Conservation (phyloP, 108 stramenopile species). For the Epipyxis sp. region DNA sequence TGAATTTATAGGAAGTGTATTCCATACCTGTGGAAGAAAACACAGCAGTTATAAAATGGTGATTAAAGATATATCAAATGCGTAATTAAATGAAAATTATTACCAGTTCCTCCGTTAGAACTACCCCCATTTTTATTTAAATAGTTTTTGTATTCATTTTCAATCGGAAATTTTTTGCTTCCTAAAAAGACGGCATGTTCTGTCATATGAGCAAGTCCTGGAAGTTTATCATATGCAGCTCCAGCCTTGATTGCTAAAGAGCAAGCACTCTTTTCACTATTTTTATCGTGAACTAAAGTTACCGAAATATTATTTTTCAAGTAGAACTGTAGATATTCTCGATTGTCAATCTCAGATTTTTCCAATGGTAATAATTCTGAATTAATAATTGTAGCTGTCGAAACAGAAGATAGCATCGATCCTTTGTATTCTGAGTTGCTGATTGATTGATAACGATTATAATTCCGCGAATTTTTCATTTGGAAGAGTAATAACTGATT, state of each 20-base stretch:
- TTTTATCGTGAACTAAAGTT: not conserved
- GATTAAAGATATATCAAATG: too few relatives aligned
- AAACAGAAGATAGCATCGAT: too few relatives aligned
- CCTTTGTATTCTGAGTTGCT: too few relatives aligned
- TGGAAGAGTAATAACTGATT: too few relatives aligned
- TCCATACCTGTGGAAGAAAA: too few relatives aligned
- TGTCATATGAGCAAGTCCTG: conserved; percentile 27
- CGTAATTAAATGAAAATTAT: too few relatives aligned
- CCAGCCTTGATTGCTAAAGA: conserved; percentile 1
- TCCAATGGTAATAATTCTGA: conserved; percentile 6
- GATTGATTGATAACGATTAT: too few relatives aligned
- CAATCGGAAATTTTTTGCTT: conserved; percentile 20
- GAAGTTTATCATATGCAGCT: not conserved
- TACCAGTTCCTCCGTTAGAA: conserved; percentile 15
- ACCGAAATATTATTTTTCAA: conserved; percentile 11
- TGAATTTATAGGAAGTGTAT: conserved; percentile 17
- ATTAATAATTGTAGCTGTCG: too few relatives aligned
- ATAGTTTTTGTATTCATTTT: conserved; percentile 24
- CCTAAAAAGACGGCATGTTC: conserved; percentile 29
- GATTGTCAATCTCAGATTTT: not conserved
- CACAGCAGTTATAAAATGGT: too few relatives aligned
- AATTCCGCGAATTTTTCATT: too few relatives aligned
- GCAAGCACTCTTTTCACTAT: conserved; percentile 2
- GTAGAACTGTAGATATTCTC: not conserved
- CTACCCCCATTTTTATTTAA: conserved; percentile 24